Conservation (phyloP, 1,284 basidiomycete species). For the Abortiporus biennis region DNA sequence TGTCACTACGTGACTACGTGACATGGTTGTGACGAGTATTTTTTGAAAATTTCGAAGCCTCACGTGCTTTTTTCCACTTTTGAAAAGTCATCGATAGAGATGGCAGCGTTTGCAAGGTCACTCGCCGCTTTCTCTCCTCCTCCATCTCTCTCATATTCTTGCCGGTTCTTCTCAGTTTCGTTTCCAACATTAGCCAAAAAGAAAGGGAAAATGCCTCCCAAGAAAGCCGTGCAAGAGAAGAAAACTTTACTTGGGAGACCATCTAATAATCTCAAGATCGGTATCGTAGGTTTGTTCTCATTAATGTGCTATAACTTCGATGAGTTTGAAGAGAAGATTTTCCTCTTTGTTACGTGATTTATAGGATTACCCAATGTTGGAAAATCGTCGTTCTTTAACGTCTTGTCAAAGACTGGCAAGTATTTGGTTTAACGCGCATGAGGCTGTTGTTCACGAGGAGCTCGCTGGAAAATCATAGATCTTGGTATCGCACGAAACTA, state of each 20-base stretch:
- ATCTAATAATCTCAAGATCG: constrained; percentile 91
- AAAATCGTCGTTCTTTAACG: constrained; percentile 95
- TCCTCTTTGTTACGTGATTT: too few relatives aligned
- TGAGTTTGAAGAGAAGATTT: too few relatives aligned
- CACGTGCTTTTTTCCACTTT: too few relatives aligned
- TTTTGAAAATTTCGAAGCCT: neutral
- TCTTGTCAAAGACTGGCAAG: constrained; percentile 83
- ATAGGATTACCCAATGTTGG: constrained; percentile 89
- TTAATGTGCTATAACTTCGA: too few relatives aligned
- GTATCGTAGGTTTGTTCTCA: constrained; percentile 83
- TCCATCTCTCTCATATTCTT: constrained; percentile 9
- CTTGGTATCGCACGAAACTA: constrained; percentile 99
- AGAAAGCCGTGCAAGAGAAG: constrained; percentile 77
- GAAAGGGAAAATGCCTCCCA: constrained; percentile 79
- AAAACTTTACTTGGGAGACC: constrained; percentile 85
- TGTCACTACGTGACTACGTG: neutral
- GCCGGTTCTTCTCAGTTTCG: constrained; percentile 21
- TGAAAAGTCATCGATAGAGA: constrained; percentile 7
- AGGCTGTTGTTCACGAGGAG: too few relatives aligned
- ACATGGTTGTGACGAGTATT: too few relatives aligned
- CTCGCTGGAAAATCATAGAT: too few relatives aligned
- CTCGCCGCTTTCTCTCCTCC: constrained; percentile 5
- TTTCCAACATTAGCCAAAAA: constrained; percentile 18
- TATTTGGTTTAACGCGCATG: too few relatives aligned
- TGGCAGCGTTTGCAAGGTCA: constrained; percentile 1